Base-by-base conservation (phyloP, 2,329 filamentous ascomycete species). In the Elsinoe ampelina region DNA sequence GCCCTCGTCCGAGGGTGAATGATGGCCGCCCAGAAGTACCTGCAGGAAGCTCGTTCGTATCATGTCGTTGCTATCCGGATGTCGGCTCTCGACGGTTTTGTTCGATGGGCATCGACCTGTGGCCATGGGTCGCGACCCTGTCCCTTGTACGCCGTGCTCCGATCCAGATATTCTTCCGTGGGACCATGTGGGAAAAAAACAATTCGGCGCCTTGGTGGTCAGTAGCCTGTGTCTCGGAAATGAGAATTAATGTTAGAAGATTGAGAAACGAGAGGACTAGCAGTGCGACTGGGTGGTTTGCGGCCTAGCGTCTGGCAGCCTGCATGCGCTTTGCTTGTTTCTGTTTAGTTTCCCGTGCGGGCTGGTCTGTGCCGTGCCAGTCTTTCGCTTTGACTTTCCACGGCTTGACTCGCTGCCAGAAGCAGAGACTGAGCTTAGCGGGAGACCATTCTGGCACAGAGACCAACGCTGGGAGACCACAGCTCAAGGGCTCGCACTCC, bases 221-320 rank as follows among this genome's bases (percentile, higher is more conserved):
- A 45, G 19, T 45, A 45, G 41, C 26, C 48, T 34, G 22, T 52
- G 48, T 52, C 32, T 52, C 48, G 48, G 48, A 52, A 52, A 52
- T 52, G 26, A 35, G 32, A 38, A 17, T 52, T 52, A 52, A 52
- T 52, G 48, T 52, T 52, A 52, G 48, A 52, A 38, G 32, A 52
- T 19, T 52, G 47, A 52, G 48, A 52, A 52, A 34, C 48, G 30
- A 36, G 48, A 52, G 17, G 48, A 34, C 48, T 52, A 52, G 48
- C 32, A 52, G 34, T 11, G 19, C 30, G 30, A 32, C 48, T 52
- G 36, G 48, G 38, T 52, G 48, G 5, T 15, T 36, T 52, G 10
- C 2, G 48, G 30, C 12, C 48, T 52, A 52, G 48, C 32, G 48
- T 12, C 22, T 17, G 30, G 10, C 30, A 30, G 30, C n/a, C 45